phyloP scores from a whole-genome alignment of 305 asterid genomes.

The Fraxinus velutina region DNA sequence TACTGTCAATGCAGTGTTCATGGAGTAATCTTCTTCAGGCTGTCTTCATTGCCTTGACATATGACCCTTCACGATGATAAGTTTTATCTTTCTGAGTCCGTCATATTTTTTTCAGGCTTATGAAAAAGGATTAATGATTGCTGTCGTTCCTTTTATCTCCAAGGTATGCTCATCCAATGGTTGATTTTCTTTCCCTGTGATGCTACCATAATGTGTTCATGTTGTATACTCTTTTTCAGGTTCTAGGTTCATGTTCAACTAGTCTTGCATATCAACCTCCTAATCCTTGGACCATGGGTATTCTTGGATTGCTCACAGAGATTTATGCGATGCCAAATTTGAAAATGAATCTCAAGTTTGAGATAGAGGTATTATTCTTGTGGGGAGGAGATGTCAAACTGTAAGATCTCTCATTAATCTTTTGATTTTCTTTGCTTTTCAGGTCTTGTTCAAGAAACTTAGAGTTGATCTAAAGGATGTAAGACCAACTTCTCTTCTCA shows the following conservation, averaged over 20 bases:
- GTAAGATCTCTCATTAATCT: conserved; percentile 8
- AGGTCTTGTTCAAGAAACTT: conserved; percentile 92
- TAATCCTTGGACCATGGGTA: conserved; percentile 99
- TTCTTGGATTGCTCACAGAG: conserved; percentile 90
- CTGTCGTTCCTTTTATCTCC: conserved; percentile 94
- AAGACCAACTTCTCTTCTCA: conserved; percentile 75
- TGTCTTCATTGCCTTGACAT: conserved; percentile 1
- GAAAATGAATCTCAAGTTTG: conserved; percentile 96
- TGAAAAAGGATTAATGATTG: conserved; percentile 95
- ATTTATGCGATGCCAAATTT: conserved; percentile 94
- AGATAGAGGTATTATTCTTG: conserved; percentile 70
- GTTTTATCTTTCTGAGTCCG: not conserved
- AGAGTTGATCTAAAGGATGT: conserved; percentile 89
- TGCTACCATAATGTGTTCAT: conserved; percentile 14
- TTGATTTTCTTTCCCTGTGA: conserved; percentile 6
- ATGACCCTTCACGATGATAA: not conserved
- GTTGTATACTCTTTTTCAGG: conserved; percentile 43
- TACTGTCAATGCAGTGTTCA: not conserved
- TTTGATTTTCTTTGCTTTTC: conserved; percentile 27
- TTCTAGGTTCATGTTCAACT: conserved; percentile 84
- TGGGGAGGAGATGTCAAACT: not conserved
- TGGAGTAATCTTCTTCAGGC: conserved; percentile 3
- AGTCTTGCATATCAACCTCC: conserved; percentile 98
- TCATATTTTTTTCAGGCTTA: conserved; percentile 65
- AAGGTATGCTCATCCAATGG: conserved; percentile 52